Percentiles rank a stretch among this genome's conserved stretches.
Conservation (phyloP, 768 basidiomycete species). For the Hydnomerulius pinastri region DNA sequence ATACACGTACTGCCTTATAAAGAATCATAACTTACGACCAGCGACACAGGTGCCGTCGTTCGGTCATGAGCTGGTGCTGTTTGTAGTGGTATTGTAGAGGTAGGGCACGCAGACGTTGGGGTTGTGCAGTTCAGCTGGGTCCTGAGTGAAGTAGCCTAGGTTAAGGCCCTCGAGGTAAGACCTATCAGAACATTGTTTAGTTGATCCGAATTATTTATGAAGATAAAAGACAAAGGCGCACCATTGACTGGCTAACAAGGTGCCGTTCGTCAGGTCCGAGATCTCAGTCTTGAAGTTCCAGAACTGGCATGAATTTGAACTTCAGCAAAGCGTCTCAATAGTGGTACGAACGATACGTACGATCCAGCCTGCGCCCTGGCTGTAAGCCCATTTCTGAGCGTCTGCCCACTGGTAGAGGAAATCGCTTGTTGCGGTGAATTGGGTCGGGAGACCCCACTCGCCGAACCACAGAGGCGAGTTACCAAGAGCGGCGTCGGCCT, state of each 20-base stretch:
- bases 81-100: constrained; percentile 17
- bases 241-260: constrained; percentile 60
- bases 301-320: constrained; percentile 36
- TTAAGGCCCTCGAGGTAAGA: constrained; percentile 66
- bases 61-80: constrained; percentile 10
- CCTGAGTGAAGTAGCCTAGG: constrained; percentile 60
- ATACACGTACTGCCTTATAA: background rate
- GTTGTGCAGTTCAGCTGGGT: constrained; percentile 59
- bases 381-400: constrained; percentile 69
- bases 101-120: constrained; percentile 66
- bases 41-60: background rate
- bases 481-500: constrained; percentile 44
- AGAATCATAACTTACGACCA: background rate
- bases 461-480: constrained; percentile 56
- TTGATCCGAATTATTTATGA: background rate
- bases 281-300: constrained; percentile 80
- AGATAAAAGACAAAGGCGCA: constrained; percentile 27
- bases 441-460: constrained; percentile 65
- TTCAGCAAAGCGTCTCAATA: background rate
- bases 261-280: constrained; percentile 47
- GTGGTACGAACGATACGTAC: constrained; percentile 40
- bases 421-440: constrained; percentile 61
- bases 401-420: constrained; percentile 74
- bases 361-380: constrained; percentile 64
- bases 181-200: constrained; percentile 40